phyloP scores from a whole-genome alignment of 2,329 filamentous ascomycete genomes.

The Berkeleyomyces basicola region DNA sequence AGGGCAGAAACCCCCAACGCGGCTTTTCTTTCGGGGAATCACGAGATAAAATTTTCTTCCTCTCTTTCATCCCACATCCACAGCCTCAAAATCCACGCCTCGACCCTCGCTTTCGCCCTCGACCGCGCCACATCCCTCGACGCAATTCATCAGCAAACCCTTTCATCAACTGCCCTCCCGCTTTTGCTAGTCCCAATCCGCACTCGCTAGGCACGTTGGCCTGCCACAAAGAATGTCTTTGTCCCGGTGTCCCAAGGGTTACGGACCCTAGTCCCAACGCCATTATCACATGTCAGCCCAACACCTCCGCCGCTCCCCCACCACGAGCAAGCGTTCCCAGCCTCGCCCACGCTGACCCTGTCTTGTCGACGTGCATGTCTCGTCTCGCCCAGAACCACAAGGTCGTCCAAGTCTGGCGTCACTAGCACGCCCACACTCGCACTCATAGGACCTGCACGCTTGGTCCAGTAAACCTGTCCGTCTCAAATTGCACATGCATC shows the following conservation, averaged over 20 bases:
- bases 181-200: not conserved
- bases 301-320: not conserved
- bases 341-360: not conserved
- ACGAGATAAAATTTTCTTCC: not conserved
- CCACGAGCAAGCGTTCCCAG: not conserved
- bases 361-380: not conserved
- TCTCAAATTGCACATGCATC: not conserved
- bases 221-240: not conserved
- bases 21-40: not conserved
- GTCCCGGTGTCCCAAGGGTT: not conserved
- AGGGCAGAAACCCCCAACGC: not conserved
- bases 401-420: too few species aligned
- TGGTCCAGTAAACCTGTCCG: not conserved
- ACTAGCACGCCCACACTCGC: too few species aligned
- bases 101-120: not conserved
- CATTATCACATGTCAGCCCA: not conserved
- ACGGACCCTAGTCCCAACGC: not conserved
- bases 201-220: not conserved
- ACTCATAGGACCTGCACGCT: not conserved
- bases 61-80: not conserved
- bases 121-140: not conserved
- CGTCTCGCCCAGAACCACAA: not conserved
- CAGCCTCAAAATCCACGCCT: too few species aligned
- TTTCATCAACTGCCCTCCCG: not conserved
- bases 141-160: not conserved